Evolutionary conservation across 768 basidiomycete genomes (phyloP), one percentile per base, ranked within the genome.

Genomic region (Leccinum ochraceum): DNA sequence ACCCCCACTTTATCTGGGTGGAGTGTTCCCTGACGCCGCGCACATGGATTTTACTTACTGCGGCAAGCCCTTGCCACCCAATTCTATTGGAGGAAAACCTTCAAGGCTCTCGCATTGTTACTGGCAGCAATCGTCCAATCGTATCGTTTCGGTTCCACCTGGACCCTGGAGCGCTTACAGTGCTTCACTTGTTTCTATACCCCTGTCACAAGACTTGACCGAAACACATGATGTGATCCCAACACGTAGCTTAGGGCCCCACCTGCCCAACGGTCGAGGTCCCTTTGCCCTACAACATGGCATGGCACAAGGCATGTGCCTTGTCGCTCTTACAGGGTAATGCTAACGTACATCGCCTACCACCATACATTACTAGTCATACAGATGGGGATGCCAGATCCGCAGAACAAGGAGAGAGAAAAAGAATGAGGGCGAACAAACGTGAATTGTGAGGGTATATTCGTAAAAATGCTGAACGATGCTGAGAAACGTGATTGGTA

Each of bases 301-400:
- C 51, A 20, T 32, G 54, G 46, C 49, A 42, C 36, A 14, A 54
- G 42, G 54, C 49, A 50, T 34, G 66, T 54, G 53, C 56, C 13
- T 67, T 53, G 53, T 61, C 49, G 58, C 44, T 64, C 57, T 14
- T 58, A 54, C 53, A 51, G 5, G 49, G n/a, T 9, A 37, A 62
- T 11, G 54, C 49, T 54, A 57, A 68, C 64, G 51, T 67, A 64
- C 53, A 60, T 46, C 54, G 56, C 60, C 69, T 60, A 60, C 39
- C 59, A n/a, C 60, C 53, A 46, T 53, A 39, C 22, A 50, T n/a
- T 24, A 59, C 60, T 68, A 64, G 28, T 54, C 60, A 61, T 68
- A 68, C 67, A 68, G 39, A 34, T 32, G n/a, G 20, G 68, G 68
- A 68, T 68, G 11, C 67, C 67, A 49, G 67, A 68, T 64, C 68